Conservation (phyloP, 495 filamentous ascomycete genomes). For the Pseudevernia furfuracea region DNA sequence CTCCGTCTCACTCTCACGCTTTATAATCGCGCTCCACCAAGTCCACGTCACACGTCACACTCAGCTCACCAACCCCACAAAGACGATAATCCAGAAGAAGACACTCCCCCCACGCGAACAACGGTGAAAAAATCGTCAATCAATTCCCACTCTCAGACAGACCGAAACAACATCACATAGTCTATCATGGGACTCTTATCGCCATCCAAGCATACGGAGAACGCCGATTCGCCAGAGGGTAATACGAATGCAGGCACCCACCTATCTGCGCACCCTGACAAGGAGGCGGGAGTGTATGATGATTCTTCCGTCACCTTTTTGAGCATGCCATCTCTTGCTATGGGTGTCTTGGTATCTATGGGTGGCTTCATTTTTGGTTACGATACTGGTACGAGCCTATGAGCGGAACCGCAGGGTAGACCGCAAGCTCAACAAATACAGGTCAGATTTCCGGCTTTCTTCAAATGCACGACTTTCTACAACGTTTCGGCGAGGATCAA, state of each 20-base stretch:
- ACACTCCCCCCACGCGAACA: no score
- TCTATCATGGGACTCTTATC: slow-evolving; percentile 11
- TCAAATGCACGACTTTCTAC: slow-evolving; percentile 48
- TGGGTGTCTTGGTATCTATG: slow-evolving; percentile 53
- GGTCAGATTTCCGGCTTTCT: slow-evolving; percentile 55
- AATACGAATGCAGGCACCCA: slow-evolving; percentile 5
- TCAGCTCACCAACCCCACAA: background rate
- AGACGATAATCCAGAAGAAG: no score
- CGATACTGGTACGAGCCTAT: slow-evolving; percentile 46
- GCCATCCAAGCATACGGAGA: slow-evolving; percentile 8
- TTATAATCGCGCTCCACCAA: no score
- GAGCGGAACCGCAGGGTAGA: background rate
- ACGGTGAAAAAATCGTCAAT: no score
- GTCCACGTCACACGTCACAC: background rate
- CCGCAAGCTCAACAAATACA: slow-evolving; percentile 23
- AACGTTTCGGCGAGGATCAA: slow-evolving; percentile 39
- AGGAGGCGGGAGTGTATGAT: slow-evolving; percentile 29
- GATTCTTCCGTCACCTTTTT: slow-evolving; percentile 42
- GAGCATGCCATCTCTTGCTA: slow-evolving; percentile 43
- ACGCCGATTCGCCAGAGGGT: background rate
- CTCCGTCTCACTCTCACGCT: background rate
- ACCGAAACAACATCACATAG: background rate
- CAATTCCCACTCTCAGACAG: background rate
- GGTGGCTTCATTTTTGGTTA: slow-evolving; percentile 75
- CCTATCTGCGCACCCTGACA: slow-evolving; percentile 1